Evolutionary conservation across 352 stramenopile genomes (phyloP), one percentile per base, ranked within the genome.

Genomic region (Globisporangium nagaii): DNA sequence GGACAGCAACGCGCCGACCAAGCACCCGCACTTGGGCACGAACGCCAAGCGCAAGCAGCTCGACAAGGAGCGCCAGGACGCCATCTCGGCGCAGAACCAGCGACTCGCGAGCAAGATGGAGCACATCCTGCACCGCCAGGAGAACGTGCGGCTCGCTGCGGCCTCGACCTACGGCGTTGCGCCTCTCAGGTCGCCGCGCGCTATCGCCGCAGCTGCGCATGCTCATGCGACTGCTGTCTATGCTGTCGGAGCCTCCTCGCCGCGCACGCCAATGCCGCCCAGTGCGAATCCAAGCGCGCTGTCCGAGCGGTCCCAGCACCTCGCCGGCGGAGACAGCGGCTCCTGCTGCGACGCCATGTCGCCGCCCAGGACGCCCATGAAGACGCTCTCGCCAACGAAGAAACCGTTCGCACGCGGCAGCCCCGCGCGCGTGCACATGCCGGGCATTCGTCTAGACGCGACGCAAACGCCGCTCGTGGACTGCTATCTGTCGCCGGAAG

Each of bases 21-120:
- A 44, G 9, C 73, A 77, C 11, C 52, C 64, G 5, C 81, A 90
- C 41, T 52, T 90, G 40, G 39, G 43, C 5, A 58, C 57, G 19
- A 90, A 90, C 50, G 68, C 67, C 19, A 92, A 92, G 58, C 70
- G 68, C 22, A 60, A 72, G 36, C 81, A 92, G 57, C 50, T 74
- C 30, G 75, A 88, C 40, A 69, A 67, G 37, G 81, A 92, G 37
- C 66, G 67, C 34, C 77, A 90, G 52, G 61, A 67, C 22, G 65
- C 73, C 25, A 88, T 92, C 55, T 85, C 75, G 22, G 44, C 65
- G 17, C 73, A 90, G 56, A 92, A 92, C 60, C 79, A 88, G 62
- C 71, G 70, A 2, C 68, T 92, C 15, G 75, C 71, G 47, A 66
- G 63, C 59, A 89, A 83, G 35, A 90, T 92, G 81, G 66, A 86